Evolutionary conservation across 352 stramenopile genomes (phyloP).

Genomic region (Hyaloperonospora arabidopsidis): DNA sequence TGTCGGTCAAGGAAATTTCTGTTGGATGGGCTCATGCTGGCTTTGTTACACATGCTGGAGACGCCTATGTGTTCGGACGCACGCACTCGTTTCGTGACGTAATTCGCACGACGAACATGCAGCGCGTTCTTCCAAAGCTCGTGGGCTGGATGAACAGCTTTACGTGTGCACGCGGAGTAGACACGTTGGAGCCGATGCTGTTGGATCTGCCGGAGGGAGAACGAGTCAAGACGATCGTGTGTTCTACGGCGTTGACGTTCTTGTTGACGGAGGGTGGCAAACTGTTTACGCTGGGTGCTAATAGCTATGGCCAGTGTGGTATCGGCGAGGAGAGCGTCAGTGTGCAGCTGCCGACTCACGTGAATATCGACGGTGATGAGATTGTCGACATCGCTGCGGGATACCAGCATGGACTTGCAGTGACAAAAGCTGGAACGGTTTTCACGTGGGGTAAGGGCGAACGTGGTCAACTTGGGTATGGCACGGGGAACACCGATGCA

Average conservation of each 20-base stretch:
- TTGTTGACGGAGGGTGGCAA: constrained; percentile 71
- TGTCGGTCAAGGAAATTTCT: constrained; percentile 57
- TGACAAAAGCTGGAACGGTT: constrained; percentile 57
- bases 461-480: constrained; percentile 74
- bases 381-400: constrained; percentile 64
- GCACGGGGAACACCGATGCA: constrained; percentile 58
- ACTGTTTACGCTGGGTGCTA: constrained; percentile 71
- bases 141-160: constrained; percentile 68
- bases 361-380: constrained; percentile 60
- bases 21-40: constrained; percentile 72
- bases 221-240: constrained; percentile 69
- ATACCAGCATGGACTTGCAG: constrained; percentile 71
- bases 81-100: constrained; percentile 81
- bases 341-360: constrained; percentile 41
- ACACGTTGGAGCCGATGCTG: constrained; percentile 49
- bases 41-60: constrained; percentile 58
- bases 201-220: constrained; percentile 58
- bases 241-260: constrained; percentile 70
- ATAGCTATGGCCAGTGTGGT: constrained; percentile 77
- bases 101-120: constrained; percentile 79
- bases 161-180: constrained; percentile 48
- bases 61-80: constrained; percentile 68
- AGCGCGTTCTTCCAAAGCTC: constrained; percentile 64
- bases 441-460: constrained; percentile 82
- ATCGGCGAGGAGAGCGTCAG: constrained; percentile 53